Conservation (phyloP, 345 rosid genomes). For the Garcia nutans region DNA sequence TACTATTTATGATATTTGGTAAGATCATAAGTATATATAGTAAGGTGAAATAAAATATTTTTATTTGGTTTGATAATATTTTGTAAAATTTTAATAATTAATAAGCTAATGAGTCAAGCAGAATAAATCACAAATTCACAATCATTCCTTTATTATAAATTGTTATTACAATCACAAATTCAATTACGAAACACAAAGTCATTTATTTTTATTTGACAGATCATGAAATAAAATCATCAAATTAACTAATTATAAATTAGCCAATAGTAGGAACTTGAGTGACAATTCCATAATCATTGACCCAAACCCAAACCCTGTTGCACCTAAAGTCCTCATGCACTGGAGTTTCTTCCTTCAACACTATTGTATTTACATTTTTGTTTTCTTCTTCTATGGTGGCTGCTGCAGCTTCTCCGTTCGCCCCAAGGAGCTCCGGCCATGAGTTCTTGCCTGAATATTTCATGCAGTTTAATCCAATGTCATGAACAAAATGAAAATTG, state of each 20-base stretch:
- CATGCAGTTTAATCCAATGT: no score
- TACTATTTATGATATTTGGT: no score
- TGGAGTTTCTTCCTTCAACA: conserved; percentile 28
- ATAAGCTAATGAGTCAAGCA: no score
- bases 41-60: no score
- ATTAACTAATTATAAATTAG: conserved; percentile 1
- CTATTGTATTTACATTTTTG: conserved; percentile 12
- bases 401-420: conserved; percentile 13
- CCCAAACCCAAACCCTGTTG: conserved; percentile 36
- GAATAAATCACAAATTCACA: no score
- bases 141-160: no score
- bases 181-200: no score
- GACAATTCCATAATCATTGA: conserved; percentile 24
- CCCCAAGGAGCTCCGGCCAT: conserved; percentile 22
- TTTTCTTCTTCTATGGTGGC: conserved; percentile 13
- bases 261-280: conserved; percentile 23
- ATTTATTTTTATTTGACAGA: no score
- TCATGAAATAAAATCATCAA: background rate
- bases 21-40: no score
- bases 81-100: no score
- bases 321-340: conserved; percentile 28
- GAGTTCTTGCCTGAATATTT: conserved; percentile 18
- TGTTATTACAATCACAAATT: no score
- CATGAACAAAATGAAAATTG: background rate
- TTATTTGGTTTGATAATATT: no score